Evolutionary conservation across 1,284 basidiomycete species (phyloP).

Genomic region (Ceratorhiza oryzae-sativae): DNA sequence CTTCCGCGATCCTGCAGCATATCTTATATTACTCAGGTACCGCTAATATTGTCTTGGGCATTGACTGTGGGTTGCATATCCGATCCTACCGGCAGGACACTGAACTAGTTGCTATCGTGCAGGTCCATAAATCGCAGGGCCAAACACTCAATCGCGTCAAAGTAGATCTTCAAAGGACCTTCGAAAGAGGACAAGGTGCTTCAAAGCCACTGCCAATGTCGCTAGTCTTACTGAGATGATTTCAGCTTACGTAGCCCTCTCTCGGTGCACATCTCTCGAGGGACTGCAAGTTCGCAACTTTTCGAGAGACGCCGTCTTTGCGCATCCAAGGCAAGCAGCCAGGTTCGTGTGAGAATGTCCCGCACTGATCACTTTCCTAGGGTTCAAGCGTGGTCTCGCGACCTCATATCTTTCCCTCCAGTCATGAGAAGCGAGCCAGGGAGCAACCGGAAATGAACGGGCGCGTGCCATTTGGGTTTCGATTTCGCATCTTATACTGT

Average conservation of each 20-base stretch:
- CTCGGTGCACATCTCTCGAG: constrained; percentile 47
- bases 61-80: constrained; percentile 39
- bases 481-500: too few relatives aligned
- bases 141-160: constrained; percentile 81
- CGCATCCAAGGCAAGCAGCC: constrained; percentile 12
- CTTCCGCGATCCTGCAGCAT: background rate
- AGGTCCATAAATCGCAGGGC: constrained; percentile 85
- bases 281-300: constrained; percentile 48
- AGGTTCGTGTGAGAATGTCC: too few relatives aligned
- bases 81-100: background rate
- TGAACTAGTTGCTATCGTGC: constrained; percentile 54
- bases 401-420: background rate
- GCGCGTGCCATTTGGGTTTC: too few relatives aligned
- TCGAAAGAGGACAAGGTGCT: constrained; percentile 72
- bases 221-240: background rate
- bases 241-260: constrained; percentile 49
- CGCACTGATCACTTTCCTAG: background rate
- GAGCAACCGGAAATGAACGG: too few relatives aligned
- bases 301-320: constrained; percentile 33
- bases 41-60: constrained; percentile 83
- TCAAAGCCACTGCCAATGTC: background rate
- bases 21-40: constrained; percentile 59
- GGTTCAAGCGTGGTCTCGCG: constrained; percentile 6
- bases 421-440: too few relatives aligned
- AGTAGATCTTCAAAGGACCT: constrained; percentile 68